phyloP scores from a whole-genome alignment of 2,329 filamentous ascomycete species.

The Hypoxylon sp. region DNA sequence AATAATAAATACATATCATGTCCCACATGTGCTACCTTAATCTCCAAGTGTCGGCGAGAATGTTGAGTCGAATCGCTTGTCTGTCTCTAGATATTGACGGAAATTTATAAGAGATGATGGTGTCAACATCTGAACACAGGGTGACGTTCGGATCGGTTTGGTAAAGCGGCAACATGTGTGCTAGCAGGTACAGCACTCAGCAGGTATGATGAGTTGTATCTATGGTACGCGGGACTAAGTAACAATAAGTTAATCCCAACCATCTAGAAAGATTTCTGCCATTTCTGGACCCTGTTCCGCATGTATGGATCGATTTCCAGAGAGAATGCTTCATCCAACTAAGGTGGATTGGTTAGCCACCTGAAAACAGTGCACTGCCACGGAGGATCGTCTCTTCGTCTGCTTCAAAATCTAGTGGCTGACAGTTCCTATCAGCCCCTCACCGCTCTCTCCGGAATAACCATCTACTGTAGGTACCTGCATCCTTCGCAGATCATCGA shows the following conservation, averaged over 20 bases:
- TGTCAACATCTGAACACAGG: no score
- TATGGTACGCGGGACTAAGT: not conserved
- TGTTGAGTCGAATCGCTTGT: not conserved
- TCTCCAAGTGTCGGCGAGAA: not conserved
- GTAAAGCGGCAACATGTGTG: not conserved
- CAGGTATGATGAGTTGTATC: not conserved
- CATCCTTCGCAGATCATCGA: not conserved
- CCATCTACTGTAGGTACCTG: not conserved
- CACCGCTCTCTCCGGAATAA: not conserved
- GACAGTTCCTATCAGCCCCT: not conserved
- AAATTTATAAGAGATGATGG: not conserved
- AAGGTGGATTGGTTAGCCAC: not conserved
- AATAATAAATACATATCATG: constrained; percentile 16
- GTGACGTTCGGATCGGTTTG: not conserved
- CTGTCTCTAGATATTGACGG: not conserved
- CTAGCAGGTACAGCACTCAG: not conserved
- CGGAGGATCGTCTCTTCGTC: not conserved
- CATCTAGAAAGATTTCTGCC: not conserved
- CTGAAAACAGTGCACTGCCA: not conserved
- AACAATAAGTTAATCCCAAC: not conserved
- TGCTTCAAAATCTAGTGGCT: not conserved
- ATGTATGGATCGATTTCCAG: not conserved
- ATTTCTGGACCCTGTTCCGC: not conserved
- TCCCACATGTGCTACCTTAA: not conserved
- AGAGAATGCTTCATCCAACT: no score